Conservation (phyloP, 345 rosid species). For the Acer yangbiense region DNA sequence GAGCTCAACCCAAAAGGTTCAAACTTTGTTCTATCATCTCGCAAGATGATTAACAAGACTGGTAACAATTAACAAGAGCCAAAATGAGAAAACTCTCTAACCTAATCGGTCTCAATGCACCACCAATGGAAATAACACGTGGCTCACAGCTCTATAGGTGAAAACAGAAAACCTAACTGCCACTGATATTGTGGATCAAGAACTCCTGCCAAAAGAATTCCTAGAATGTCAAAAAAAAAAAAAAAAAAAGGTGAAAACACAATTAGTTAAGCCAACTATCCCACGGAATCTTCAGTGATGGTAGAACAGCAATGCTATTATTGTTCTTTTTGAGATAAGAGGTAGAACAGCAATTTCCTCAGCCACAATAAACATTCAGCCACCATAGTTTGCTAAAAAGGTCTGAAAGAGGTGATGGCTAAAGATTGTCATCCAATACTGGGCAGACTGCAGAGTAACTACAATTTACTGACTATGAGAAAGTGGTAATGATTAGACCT, state of each 20-base stretch:
- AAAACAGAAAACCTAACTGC: neutral
- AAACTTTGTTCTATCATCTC: neutral
- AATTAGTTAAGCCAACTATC: neutral
- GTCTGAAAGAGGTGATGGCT: neutral
- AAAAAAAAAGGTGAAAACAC: neutral
- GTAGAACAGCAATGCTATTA: no score
- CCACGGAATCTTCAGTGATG: neutral
- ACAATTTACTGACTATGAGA: neutral
- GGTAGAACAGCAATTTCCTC: neutral
- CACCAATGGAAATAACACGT: neutral
- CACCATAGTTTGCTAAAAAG: neutral
- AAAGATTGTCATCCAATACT: neutral
- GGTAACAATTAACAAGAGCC: neutral
- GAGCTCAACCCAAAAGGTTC: neutral
- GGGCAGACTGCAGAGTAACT: neutral
- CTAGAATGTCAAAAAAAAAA: neutral
- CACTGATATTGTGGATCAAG: neutral
- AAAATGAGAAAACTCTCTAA: neutral
- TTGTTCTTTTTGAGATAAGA: neutral
- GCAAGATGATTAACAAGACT: neutral
- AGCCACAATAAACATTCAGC: neutral
- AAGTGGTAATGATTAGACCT: neutral
- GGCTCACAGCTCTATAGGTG: neutral
- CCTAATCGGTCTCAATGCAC: neutral
- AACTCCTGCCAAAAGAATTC: constrained; percentile 1